phyloP scores from a whole-genome alignment of 306 rosid genomes.

The Luffa acutangula region DNA sequence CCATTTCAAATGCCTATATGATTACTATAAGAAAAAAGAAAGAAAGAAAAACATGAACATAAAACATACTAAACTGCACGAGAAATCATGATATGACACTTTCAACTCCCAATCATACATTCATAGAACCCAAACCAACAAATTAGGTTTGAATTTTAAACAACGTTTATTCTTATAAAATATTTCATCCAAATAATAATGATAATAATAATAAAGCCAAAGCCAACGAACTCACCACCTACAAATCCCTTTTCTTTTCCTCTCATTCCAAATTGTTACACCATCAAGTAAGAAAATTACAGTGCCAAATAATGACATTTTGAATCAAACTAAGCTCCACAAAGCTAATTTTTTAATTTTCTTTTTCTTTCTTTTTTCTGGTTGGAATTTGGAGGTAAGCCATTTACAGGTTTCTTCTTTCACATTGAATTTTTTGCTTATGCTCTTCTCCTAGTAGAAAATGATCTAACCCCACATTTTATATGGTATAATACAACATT shows the following conservation, averaged over 20 bases:
- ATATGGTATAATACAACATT: neutral
- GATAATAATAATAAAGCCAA: neutral
- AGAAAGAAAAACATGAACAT: neutral
- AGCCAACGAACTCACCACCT: neutral
- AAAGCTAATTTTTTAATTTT: neutral
- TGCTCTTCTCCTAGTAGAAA: neutral
- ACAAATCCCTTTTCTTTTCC: neutral
- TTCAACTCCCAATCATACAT: neutral
- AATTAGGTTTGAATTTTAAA: neutral
- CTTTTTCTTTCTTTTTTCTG: neutral
- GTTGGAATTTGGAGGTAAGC: neutral
- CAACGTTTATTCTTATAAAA: neutral
- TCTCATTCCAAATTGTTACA: neutral
- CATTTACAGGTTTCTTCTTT: constrained; percentile 2
- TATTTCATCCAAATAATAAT: neutral
- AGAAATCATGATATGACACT: neutral
- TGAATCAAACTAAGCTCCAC: neutral
- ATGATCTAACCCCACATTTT: neutral
- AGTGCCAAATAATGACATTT: neutral
- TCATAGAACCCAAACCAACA: neutral
- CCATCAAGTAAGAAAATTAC: neutral
- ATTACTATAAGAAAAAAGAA: neutral
- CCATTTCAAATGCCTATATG: neutral
- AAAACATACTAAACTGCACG: neutral
- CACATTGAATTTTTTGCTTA: neutral